phyloP scores from a whole-genome alignment of 176 grass and related monocot species.

The Raddia guianensis region DNA sequence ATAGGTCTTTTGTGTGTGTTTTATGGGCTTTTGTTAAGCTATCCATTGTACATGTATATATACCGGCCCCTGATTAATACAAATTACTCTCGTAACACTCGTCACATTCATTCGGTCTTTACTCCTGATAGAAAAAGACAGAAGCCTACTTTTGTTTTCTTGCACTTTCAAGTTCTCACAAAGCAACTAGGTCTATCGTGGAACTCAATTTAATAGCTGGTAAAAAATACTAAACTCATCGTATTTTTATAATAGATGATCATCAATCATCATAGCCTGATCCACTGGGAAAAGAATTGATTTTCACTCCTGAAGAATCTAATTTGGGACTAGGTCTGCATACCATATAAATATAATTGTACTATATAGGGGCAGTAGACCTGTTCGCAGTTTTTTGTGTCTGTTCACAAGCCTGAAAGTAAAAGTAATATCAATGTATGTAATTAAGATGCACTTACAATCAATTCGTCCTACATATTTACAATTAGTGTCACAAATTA shows the following conservation, averaged over 20 bases:
- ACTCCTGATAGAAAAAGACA: no score
- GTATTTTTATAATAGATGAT: constrained; percentile 17
- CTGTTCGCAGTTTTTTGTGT: not conserved
- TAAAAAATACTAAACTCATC: not conserved
- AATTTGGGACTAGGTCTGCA: not conserved
- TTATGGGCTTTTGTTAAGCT: no score
- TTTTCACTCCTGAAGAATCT: not conserved
- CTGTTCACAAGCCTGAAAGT: not conserved
- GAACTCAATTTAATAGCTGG: not conserved
- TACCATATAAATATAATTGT: not conserved
- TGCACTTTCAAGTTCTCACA: not conserved
- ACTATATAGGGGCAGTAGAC: not conserved
- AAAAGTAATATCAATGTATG: not conserved
- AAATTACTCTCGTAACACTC: no score
- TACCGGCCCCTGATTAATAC: no score
- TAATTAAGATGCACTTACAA: not conserved
- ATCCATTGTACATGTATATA: no score
- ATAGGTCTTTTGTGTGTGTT: no score
- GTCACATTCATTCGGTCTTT: no score
- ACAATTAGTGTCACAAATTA: not conserved
- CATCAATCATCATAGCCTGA: constrained; percentile 7
- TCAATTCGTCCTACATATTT: not conserved
- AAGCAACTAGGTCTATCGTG: constrained; percentile 12
- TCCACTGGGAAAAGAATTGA: not conserved
- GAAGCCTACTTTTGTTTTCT: not conserved